Evolutionary conservation across 2,329 filamentous ascomycete genomes (phyloP), one percentile per base, ranked within the genome.

Genomic region (Hortaea sp.): DNA sequence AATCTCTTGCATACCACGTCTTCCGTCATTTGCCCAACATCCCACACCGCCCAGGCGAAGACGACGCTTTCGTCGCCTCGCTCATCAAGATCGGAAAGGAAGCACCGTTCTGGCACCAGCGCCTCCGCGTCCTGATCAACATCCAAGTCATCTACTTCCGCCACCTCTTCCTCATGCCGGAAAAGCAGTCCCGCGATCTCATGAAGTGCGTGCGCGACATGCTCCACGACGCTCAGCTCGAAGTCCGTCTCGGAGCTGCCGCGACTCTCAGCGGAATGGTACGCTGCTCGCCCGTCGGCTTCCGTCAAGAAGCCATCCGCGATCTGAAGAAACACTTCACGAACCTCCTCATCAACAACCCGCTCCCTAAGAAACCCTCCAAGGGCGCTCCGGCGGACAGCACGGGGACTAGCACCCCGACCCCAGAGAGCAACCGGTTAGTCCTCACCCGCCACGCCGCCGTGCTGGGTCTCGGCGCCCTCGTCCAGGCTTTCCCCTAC

Each of bases 111-210:
- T 98, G 92, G 92, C 92, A 98, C 66, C 92, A 98, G 69, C 85
- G 92, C 41, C 76, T 98, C 35, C 81, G 94, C 28, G 88, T 94
- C 39, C 79, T 98, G 56, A 89, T 98, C 69, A 97, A 97, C 68
- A 95, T 98, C 74, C 94, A 98, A 61, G 90, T 97, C 53, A 84
- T 98, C 57, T 98, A 95, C 72, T 98, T 97, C 79, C 84, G 92
- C 43, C 85, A 90, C 28, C 77, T 98, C 34, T 98, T 98, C 73
- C 72, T 97, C 29, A 85, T 94, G 55, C 78, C 81, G 30, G 72
- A 77, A 5, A 69, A 76, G 6, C 84, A 95, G 63, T 85, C 92
- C 45, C 77, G 87, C 56, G 77, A 79, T 31, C 78, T 98, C 11
- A 94, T 97, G 62, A 82, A 84, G 39, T 94, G 89, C 46, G 89